phyloP scores from a whole-genome alignment of 2,329 filamentous ascomycete species.

The Ascochyta clinopodiicola region DNA sequence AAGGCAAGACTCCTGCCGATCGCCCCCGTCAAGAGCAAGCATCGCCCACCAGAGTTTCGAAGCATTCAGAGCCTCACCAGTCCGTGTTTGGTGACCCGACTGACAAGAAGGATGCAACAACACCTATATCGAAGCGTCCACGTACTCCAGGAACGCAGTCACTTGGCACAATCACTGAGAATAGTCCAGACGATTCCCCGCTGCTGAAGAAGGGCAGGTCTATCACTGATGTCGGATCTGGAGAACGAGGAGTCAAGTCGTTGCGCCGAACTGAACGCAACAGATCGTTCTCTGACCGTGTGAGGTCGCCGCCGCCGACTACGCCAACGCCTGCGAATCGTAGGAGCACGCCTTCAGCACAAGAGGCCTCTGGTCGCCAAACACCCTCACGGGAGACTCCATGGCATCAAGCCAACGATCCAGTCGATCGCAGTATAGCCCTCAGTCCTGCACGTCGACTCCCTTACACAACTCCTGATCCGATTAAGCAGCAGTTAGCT shows the following conservation, averaged over 20 bases:
- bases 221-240: slow-evolving; percentile 51
- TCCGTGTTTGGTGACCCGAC: slow-evolving; percentile 45
- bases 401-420: slow-evolving; percentile 56
- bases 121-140: slow-evolving; percentile 34
- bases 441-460: slow-evolving; percentile 45
- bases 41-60: slow-evolving; percentile 19
- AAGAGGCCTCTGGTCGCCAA: slow-evolving; percentile 26
- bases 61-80: slow-evolving; percentile 33
- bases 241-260: slow-evolving; percentile 53
- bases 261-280: slow-evolving; percentile 38
- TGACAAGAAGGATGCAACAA: slow-evolving; percentile 34
- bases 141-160: slow-evolving; percentile 40
- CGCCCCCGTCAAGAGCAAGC: slow-evolving; percentile 14
- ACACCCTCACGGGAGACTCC: slow-evolving; percentile 34
- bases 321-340: slow-evolving; percentile 40
- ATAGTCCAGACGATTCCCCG: slow-evolving; percentile 51
- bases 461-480: slow-evolving; percentile 47
- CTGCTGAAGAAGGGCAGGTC: slow-evolving; percentile 52
- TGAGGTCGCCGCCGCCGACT: slow-evolving; percentile 40
- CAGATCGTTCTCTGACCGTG: slow-evolving; percentile 45
- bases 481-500: slow-evolving; percentile 43
- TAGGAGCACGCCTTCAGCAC: slow-evolving; percentile 35
- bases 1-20: slow-evolving; percentile 16
- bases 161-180: slow-evolving; percentile 62
- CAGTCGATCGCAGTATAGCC: slow-evolving; percentile 51